phyloP scores from a whole-genome alignment of 2,329 filamentous ascomycete genomes.

The Phoma sp. region DNA sequence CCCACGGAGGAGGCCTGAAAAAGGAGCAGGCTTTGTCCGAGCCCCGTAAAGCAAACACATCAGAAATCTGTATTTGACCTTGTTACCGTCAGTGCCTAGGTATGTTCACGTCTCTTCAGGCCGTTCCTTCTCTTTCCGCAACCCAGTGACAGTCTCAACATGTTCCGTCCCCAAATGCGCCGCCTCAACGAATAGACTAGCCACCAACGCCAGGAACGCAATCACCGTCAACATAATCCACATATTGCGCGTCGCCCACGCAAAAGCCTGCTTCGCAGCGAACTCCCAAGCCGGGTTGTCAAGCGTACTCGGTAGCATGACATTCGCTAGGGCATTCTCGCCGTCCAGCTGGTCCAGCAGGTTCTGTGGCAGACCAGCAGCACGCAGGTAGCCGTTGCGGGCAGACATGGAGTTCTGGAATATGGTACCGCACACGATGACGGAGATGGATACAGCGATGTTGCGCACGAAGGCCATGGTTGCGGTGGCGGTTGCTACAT shows the following conservation, averaged over 20 bases:
- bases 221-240: slow-evolving; percentile 57
- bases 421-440: slow-evolving; percentile 59
- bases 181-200: slow-evolving; percentile 48
- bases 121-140: slow-evolving; percentile 40
- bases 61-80: too few relatives aligned
- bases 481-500: slow-evolving; percentile 60
- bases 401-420: slow-evolving; percentile 67
- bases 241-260: slow-evolving; percentile 53
- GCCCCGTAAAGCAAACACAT: too few relatives aligned
- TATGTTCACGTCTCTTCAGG: not conserved
- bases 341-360: slow-evolving; percentile 61
- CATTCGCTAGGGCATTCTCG: slow-evolving; percentile 65
- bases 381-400: slow-evolving; percentile 54
- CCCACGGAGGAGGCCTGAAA: too few relatives aligned
- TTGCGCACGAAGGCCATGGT: slow-evolving; percentile 58
- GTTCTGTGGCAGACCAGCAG: slow-evolving; percentile 57
- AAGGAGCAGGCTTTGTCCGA: too few relatives aligned
- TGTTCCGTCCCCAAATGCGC: slow-evolving; percentile 53
- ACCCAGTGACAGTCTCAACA: slow-evolving; percentile 55
- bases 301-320: slow-evolving; percentile 61
- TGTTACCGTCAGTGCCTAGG: too few relatives aligned
- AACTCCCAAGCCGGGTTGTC: slow-evolving; percentile 52
- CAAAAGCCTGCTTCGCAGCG: slow-evolving; percentile 52
- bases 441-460: slow-evolving; percentile 54
- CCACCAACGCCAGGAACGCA: slow-evolving; percentile 46